A percentile compares a stretch with the other conserved stretches of the same genome.
phyloP scores from a whole-genome alignment of 108 stramenopile species.

The Nitzschia inconspicua region DNA sequence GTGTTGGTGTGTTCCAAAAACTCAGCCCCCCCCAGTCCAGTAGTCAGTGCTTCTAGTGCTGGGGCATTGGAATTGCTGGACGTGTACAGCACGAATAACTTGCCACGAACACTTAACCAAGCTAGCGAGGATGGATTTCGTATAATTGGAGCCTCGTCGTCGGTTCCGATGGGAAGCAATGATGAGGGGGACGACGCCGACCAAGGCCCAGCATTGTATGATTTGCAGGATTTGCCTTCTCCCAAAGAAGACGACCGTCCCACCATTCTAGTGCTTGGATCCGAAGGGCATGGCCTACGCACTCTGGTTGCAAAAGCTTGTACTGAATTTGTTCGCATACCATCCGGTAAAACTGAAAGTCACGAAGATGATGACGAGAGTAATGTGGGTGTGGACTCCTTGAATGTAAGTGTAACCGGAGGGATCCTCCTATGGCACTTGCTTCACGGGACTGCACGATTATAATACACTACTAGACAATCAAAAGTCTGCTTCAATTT shows the following conservation, averaged over 20 bases:
- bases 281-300: slow-evolving; percentile 92
- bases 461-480: neutral
- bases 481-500: too few relatives aligned
- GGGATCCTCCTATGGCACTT: slow-evolving; percentile 92
- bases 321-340: slow-evolving; percentile 88
- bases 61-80: slow-evolving; percentile 81
- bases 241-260: slow-evolving; percentile 48
- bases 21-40: slow-evolving; percentile 79
- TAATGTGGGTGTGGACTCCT: slow-evolving; percentile 82
- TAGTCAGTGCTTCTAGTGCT: slow-evolving; percentile 80
- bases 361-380: slow-evolving; percentile 31
- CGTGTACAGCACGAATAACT: slow-evolving; percentile 73
- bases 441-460: slow-evolving; percentile 15
- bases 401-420: slow-evolving; percentile 96
- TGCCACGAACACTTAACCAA: slow-evolving; percentile 71
- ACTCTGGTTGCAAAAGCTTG: slow-evolving; percentile 83
- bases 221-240: slow-evolving; percentile 41
- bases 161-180: slow-evolving; percentile 31
- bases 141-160: slow-evolving; percentile 77
- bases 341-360: slow-evolving; percentile 39
- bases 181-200: slow-evolving; percentile 1
- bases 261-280: slow-evolving; percentile 93
- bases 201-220: slow-evolving; percentile 23
- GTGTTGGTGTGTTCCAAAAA: slow-evolving; percentile 86
- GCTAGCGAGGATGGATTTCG: slow-evolving; percentile 88